Evolutionary conservation across 441 rosid genomes (phyloP).

Genomic region (Rhodomyrtus psidioides): DNA sequence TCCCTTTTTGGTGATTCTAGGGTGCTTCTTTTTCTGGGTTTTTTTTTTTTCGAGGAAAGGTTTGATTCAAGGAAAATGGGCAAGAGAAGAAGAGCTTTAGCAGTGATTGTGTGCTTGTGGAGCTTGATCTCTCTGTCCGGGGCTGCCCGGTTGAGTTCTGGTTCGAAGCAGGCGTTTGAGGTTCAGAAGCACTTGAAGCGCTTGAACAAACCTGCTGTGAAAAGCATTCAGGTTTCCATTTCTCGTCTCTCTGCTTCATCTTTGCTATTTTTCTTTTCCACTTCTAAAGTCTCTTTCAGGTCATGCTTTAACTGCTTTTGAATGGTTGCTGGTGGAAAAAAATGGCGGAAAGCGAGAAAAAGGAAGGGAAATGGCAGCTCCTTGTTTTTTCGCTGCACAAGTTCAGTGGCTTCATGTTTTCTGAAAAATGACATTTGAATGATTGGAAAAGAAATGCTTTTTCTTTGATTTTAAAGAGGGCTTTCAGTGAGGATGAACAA

Average conservation of each 20-base stretch:
- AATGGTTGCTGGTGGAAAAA: conserved; percentile 11
- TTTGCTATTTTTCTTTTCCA: not conserved
- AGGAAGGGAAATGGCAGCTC: not conserved
- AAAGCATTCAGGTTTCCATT: conserved; percentile 61
- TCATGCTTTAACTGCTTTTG: not conserved
- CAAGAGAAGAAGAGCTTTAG: not conserved
- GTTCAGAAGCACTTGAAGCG: conserved; percentile 82
- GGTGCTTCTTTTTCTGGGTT: conserved; percentile 25
- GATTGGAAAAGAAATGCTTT: not conserved
- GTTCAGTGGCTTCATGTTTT: not conserved
- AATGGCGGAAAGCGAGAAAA: conserved; percentile 10
- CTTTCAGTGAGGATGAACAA: not conserved
- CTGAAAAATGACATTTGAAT: not conserved
- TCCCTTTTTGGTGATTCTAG: not conserved
- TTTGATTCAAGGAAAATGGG: not conserved
- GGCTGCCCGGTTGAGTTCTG: conserved; percentile 45
- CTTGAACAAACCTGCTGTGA: conserved; percentile 73
- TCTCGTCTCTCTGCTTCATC: not conserved
- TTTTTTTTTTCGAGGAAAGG: not conserved
- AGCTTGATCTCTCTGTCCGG: conserved; percentile 29
- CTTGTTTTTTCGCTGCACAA: not conserved
- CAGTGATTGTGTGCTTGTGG: not conserved
- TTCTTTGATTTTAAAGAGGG: not conserved
- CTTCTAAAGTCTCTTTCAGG: not conserved
- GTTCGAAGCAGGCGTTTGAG: conserved; percentile 58